These are phyloP conservation scores for Raddia distichophylla DNA, from an alignment of 176 grass and related monocot genomes.

Conservation along the genomic window DNA sequence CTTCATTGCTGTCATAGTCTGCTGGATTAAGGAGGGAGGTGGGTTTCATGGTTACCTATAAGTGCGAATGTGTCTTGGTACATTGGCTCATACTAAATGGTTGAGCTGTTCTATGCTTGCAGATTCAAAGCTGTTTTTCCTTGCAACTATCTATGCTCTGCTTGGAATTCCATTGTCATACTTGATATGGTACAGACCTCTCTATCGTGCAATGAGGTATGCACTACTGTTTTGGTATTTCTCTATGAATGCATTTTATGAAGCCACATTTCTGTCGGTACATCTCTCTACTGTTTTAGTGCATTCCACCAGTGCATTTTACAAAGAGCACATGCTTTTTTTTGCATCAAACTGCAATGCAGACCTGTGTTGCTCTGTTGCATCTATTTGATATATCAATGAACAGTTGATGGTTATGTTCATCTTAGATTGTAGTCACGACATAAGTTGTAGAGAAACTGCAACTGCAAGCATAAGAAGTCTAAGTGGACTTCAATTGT, in stretches of 20 bases:
- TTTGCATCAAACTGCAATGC: not conserved
- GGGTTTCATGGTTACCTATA: constrained; percentile 10
- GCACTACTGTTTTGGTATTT: not conserved
- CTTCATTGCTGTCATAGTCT: constrained; percentile 87
- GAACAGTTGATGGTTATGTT: not conserved
- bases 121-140: constrained; percentile 93
- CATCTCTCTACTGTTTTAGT: not conserved
- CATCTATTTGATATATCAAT: constrained; percentile 27
- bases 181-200: constrained; percentile 88
- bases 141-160: constrained; percentile 88
- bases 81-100: not conserved
- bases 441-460: not conserved
- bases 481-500: not conserved
- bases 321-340: not conserved
- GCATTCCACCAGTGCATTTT: not conserved
- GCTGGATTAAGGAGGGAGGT: constrained; percentile 99
- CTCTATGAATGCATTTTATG: not conserved
- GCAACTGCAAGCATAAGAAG: not conserved
- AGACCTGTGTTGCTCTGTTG: not conserved
- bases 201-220: constrained; percentile 95
- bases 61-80: not conserved
- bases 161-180: constrained; percentile 91
- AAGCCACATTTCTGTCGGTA: not conserved
- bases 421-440: not conserved
- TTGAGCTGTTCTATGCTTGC: constrained; percentile 22